Base-by-base conservation (phyloP, 2,329 filamentous ascomycete species). In the Coniochaeta sp. region DNA sequence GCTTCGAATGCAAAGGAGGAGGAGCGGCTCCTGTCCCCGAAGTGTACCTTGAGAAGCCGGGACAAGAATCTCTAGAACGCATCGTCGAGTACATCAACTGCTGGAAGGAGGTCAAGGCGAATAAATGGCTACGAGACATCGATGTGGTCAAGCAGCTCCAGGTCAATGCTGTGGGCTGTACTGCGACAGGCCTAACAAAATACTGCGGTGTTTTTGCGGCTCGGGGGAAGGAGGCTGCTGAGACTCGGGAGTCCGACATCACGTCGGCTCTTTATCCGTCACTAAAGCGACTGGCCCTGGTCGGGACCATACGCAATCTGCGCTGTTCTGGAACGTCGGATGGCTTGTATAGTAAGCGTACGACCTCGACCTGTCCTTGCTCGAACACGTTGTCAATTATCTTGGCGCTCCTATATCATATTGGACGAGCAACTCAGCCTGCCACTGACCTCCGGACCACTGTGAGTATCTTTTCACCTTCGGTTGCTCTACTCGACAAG, bases 261-360 rank as follows among this genome's bases (percentile, higher is more conserved):
- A 72, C 77, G 0, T 80, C 81, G 0, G 81, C 80, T 0, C 66
- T 83, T 8, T 80, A 81, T 43, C 76, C 76, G 2, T 79, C 76
- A 1, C 68, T 85, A 1, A 75, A 84, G 55, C 82, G 84, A 60
- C 72, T 85, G 0, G 75, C 84, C 5, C 72, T 85, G 0, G 77
- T 96, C 0, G 91, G 91, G 91, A 96, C 67, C 91, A 96, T 65
- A 83, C 90, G 71, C 91, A 96, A 68, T 77, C 96, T 1, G 83
- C 86, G 12, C 90, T 87, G 0, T 83, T 87, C 54, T 89, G 87
- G 60, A 82, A 88, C 52, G 77, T 89, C 1, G 75, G 74, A 1
- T 80, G 82, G 1, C 80, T 92, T 1, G 82, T 82, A 38, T 73
- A 76, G 0, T 70, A 79, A 0, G 89, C 89, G 0, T 91, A 83